Percentiles rank a stretch among this genome's conserved stretches.
These are phyloP conservation scores for Acmispon strigosus DNA, from an alignment of 306 rosid species.

Conservation along the genomic window DNA sequence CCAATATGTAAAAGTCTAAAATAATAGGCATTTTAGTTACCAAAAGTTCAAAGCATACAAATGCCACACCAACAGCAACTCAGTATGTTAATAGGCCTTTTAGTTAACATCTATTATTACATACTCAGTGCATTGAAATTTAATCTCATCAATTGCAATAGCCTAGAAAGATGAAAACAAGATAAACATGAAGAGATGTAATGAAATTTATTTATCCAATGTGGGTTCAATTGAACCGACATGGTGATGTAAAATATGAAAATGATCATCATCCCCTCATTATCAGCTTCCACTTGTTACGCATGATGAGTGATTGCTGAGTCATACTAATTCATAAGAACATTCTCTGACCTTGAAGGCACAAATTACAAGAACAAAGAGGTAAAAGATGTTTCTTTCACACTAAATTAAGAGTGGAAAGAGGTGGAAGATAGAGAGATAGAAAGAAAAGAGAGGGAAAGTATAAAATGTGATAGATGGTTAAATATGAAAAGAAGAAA, in stretches of 20 bases:
- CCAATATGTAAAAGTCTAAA: constrained; percentile 22
- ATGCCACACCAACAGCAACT: constrained; percentile 10
- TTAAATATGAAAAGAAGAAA: no score
- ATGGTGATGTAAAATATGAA: constrained; percentile 13
- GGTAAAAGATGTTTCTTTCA: constrained; percentile 23
- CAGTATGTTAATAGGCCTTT: neutral
- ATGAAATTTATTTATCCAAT: neutral
- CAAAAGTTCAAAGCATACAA: constrained; percentile 2
- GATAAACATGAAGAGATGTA: neutral
- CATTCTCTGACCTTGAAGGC: constrained; percentile 40
- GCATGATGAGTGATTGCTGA: constrained; percentile 41
- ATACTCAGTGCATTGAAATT: neutral
- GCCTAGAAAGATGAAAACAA: neutral
- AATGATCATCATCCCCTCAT: constrained; percentile 25
- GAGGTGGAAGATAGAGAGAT: no score
- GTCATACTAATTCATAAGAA: constrained; percentile 35
- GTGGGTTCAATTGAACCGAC: constrained; percentile 4
- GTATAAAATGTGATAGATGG: no score
- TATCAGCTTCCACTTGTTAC: neutral
- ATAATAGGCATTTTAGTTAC: constrained; percentile 14
- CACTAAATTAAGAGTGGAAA: no score
- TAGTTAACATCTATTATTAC: neutral
- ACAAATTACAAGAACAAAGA: constrained; percentile 26
- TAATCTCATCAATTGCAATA: neutral
- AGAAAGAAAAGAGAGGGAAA: no score